Conservation (phyloP, 306 rosid genomes). For the Aeschynomene evenia region DNA sequence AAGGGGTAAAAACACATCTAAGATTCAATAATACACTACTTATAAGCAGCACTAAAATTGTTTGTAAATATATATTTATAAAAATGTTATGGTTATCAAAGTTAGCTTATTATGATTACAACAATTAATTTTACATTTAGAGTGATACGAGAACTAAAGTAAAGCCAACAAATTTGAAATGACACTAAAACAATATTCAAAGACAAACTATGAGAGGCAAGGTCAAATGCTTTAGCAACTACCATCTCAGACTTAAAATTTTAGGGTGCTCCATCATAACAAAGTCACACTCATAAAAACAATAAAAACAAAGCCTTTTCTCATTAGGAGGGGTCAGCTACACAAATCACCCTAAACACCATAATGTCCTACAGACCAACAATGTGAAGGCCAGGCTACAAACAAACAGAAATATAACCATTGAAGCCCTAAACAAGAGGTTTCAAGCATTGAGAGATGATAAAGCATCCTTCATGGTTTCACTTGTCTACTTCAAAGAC, state of each 20-base stretch:
- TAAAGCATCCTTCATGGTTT: background rate
- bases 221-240: conserved; percentile 6
- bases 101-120: conserved; percentile 4
- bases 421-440: background rate
- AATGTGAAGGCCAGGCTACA: background rate
- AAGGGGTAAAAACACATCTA: no score
- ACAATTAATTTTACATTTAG: background rate
- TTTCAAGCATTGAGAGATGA: conserved; percentile 7
- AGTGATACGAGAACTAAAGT: background rate
- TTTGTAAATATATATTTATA: background rate
- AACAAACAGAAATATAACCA: background rate
- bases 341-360: background rate
- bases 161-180: conserved; percentile 6
- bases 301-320: background rate
- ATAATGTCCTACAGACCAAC: no score
- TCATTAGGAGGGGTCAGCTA: background rate
- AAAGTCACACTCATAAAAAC: background rate
- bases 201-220: background rate
- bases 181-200: background rate
- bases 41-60: background rate
- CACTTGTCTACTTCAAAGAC: conserved; percentile 7
- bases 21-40: background rate
- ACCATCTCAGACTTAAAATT: background rate
- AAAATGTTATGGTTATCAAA: background rate
- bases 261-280: background rate